A percentile compares a stretch with the other conserved stretches of the same genome.
Conservation (phyloP, 306 rosid species). For the Fragaria ananassa region DNA sequence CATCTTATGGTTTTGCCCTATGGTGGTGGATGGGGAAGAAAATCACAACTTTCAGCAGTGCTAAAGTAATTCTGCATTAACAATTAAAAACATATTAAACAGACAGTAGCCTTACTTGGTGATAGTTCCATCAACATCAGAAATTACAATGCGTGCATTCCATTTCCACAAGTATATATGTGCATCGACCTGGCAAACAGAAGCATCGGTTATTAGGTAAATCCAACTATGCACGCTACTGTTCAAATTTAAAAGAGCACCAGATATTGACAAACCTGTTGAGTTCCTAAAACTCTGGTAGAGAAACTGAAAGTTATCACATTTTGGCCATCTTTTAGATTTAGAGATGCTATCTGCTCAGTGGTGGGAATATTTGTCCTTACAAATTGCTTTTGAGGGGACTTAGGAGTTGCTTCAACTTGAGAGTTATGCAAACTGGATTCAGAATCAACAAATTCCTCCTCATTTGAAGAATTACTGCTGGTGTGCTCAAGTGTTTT, state of each 20-base stretch:
- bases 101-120: constrained; percentile 70
- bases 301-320: constrained; percentile 83
- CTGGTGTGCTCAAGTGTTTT: constrained; percentile 71
- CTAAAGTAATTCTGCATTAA: constrained; percentile 11
- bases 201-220: constrained; percentile 22
- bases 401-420: constrained; percentile 41
- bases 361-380: constrained; percentile 94
- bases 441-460: constrained; percentile 87
- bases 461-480: constrained; percentile 64
- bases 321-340: constrained; percentile 94
- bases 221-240: constrained; percentile 3
- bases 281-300: constrained; percentile 85
- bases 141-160: constrained; percentile 92
- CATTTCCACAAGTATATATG: constrained; percentile 97
- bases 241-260: constrained; percentile 8
- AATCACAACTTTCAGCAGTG: constrained; percentile 19
- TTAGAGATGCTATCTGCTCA: constrained; percentile 94
- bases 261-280: constrained; percentile 64
- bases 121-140: constrained; percentile 98
- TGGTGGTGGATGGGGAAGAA: neutral
- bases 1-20: constrained; percentile 4
- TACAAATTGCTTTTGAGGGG: constrained; percentile 62
- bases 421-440: constrained; percentile 42
- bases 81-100: constrained; percentile 19
- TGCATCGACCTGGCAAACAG: constrained; percentile 77